Evolutionary conservation across 2,329 filamentous ascomycete species (phyloP), one percentile per base, ranked within the genome.

Genomic region (Phialophora macrospora): DNA sequence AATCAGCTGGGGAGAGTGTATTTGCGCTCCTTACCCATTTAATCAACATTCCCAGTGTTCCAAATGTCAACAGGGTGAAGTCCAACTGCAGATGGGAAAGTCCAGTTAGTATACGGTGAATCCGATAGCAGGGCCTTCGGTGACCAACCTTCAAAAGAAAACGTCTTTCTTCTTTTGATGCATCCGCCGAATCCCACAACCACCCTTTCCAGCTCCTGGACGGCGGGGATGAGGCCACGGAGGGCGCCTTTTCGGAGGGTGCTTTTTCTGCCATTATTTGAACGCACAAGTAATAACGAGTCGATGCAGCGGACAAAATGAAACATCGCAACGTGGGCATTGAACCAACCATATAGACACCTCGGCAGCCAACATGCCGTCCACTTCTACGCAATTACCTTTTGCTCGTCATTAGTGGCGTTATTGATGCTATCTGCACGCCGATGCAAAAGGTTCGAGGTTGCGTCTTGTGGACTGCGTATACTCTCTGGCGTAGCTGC

Each of bases 131-230:
- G 38, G 9, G 28, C n/a, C 17, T 5, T 26, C 20, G 8, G 20
- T 49, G 9, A 34, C 56, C 49, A 62, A 67, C 65, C 62, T 67
- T 67, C 2, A 67, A 24, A 49, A 67, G 62, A 28, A 67, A 63
- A 48, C 61, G 41, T 48, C 65, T 52, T 59, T 67, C 65, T 48
- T 67, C 65, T 44, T 64, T 64, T 14, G 65, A 62, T 6, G 64
- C 61, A 58, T 67, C 65, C 26, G 57, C 65, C 38, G 65, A 57
- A 57, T 67, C 65, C 65, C 65, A 67, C 52, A 67, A n/a, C 65
- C 65, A 67, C 54, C 65, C 65, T 59, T 61, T 67, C 65, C 65
- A 67, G 48, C 41, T 67, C n/a, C 51, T 58, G 34, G 60, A 51
- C 12, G 56, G 65, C 41, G 57, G 58, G 22, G 32, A 32, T 26